phyloP scores from a whole-genome alignment of 805 yeast genomes.

The Hanseniaspora meyeri region DNA sequence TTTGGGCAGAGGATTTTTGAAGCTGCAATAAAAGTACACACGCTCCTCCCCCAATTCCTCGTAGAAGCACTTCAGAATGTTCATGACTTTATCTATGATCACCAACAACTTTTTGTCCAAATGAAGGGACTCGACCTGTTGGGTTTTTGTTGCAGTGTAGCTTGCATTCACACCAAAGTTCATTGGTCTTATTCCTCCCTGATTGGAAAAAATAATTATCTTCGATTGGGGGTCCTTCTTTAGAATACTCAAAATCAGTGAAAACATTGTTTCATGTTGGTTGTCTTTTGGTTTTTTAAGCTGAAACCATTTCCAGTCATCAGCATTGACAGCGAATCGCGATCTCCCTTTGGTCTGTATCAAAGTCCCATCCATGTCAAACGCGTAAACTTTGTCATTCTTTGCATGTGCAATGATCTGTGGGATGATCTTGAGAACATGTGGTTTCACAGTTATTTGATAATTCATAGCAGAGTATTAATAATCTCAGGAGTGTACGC shows the following conservation, averaged over 20 bases:
- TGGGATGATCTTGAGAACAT: slow-evolving; percentile 36
- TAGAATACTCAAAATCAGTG: slow-evolving; percentile 17
- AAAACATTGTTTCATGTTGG: slow-evolving; percentile 17
- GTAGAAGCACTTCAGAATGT: background rate
- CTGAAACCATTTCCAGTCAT: slow-evolving; percentile 69
- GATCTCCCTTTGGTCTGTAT: slow-evolving; percentile 52
- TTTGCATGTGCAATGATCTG: background rate
- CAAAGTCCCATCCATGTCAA: slow-evolving; percentile 78
- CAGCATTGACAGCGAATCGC: slow-evolving; percentile 43
- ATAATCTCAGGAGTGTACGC: too few species aligned
- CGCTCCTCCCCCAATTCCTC: background rate
- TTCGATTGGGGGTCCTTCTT: slow-evolving; percentile 21
- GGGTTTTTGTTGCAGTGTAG: background rate
- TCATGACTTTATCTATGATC: slow-evolving; percentile 18
- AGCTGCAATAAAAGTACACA: background rate
- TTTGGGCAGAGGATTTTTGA: background rate
- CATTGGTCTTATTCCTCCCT: slow-evolving; percentile 39
- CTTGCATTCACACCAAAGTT: background rate
- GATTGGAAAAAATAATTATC: slow-evolving; percentile 73
- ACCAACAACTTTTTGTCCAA: slow-evolving; percentile 29
- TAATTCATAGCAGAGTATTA: slow-evolving; percentile 17
- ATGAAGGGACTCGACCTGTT: slow-evolving; percentile 17
- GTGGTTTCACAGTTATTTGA: slow-evolving; percentile 31
- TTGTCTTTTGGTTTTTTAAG: slow-evolving; percentile 14
- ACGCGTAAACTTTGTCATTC: slow-evolving; percentile 44